These are phyloP conservation scores for Chara braunii DNA, from an alignment of 139 green algal species.

Conservation along the genomic window DNA sequence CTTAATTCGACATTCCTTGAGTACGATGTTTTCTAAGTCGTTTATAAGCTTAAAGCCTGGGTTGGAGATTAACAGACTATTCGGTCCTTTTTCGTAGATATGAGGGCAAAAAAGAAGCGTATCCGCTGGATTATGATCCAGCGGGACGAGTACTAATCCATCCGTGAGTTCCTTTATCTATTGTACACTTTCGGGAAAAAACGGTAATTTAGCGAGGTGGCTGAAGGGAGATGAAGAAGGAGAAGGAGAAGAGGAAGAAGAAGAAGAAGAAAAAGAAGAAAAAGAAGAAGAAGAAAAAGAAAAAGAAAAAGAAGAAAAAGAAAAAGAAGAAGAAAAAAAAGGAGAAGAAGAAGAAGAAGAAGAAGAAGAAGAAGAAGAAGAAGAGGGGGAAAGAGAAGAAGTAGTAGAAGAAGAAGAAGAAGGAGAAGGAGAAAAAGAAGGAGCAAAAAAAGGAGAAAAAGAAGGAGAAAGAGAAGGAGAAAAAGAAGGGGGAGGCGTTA, in stretches of 20 bases:
- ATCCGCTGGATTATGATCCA: no score
- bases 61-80: no score
- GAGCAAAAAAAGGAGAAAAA: background rate
- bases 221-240: background rate
- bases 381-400: background rate
- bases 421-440: slow-evolving; percentile 1
- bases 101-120: no score
- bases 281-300: slow-evolving; percentile 3
- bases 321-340: slow-evolving; percentile 3
- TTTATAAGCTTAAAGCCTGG: no score
- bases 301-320: slow-evolving; percentile 1
- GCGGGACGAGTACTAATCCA: no score
- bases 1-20: no score
- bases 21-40: no score
- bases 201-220: no score
- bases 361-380: slow-evolving; percentile 2
- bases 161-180: no score
- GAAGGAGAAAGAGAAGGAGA: background rate
- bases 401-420: slow-evolving; percentile 3
- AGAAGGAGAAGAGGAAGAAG: slow-evolving; percentile 2
- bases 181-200: no score
- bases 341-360: slow-evolving; percentile 1
- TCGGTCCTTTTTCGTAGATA: no score
- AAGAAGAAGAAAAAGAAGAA: slow-evolving; percentile 5
- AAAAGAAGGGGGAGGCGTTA: background rate